Evolutionary conservation across 305 asterid species (phyloP).

Genomic region (Fraxinus ornus): DNA sequence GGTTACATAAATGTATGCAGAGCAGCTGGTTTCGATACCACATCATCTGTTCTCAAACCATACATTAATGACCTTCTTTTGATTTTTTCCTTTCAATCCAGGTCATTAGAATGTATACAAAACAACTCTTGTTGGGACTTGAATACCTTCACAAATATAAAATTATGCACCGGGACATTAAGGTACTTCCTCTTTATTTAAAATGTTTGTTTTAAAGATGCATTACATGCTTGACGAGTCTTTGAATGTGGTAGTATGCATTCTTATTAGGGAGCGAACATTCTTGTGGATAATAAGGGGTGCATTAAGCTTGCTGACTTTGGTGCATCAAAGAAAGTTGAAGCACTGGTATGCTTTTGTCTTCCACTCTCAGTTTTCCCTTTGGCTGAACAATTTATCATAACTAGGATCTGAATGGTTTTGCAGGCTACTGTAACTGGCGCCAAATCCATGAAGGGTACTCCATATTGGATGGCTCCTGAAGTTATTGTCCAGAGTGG

Average conservation of each 20-base stretch:
- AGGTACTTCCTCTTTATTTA: constrained; percentile 45
- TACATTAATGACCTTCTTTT: neutral
- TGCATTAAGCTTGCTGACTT: constrained; percentile 96
- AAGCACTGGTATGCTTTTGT: constrained; percentile 62
- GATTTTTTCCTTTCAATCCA: constrained; percentile 31
- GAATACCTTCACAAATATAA: constrained; percentile 86
- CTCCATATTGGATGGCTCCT: constrained; percentile 99
- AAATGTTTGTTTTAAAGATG: constrained; percentile 9
- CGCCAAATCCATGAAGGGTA: constrained; percentile 99
- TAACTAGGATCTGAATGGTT: constrained; percentile 25
- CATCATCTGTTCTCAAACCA: neutral
- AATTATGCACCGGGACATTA: constrained; percentile 93
- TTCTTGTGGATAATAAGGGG: constrained; percentile 90
- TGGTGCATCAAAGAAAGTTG: constrained; percentile 98
- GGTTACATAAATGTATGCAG: neutral
- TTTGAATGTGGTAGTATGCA: constrained; percentile 12
- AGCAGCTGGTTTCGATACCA: neutral
- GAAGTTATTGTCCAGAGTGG: constrained; percentile 99
- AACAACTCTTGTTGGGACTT: constrained; percentile 74
- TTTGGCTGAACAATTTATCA: constrained; percentile 16
- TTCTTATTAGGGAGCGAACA: constrained; percentile 79
- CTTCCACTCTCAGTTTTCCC: constrained; percentile 11
- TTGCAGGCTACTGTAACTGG: constrained; percentile 95
- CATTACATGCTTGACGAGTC: neutral
- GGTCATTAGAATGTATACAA: constrained; percentile 93